Conservation (phyloP, 208 protist genomes). For the Acanthamoeba lenticulata region DNA sequence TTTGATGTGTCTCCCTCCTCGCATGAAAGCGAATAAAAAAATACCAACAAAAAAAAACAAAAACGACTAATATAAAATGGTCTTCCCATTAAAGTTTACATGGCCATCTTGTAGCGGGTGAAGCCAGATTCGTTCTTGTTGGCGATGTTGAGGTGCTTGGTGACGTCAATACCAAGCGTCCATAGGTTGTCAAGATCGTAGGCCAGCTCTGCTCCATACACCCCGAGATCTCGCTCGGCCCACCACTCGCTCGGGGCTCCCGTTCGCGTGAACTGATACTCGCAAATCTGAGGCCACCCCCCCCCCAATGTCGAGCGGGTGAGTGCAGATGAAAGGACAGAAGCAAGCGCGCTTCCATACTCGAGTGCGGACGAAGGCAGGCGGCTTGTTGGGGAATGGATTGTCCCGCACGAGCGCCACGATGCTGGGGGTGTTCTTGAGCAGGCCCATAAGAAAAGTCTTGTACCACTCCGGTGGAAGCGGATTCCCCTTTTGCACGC, state of each 20-base stretch:
- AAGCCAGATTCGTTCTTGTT: slow-evolving; percentile 7
- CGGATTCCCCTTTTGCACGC: slow-evolving; percentile 14
- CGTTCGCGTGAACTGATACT: background rate
- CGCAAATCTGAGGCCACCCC: background rate
- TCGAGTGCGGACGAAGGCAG: background rate
- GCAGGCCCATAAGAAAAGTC: background rate
- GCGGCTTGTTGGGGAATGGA: background rate
- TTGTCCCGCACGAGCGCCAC: slow-evolving; percentile 17
- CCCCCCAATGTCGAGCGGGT: background rate
- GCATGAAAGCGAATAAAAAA: too few relatives aligned
- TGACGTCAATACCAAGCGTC: slow-evolving; percentile 40
- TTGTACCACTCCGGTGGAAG: slow-evolving; percentile 57
- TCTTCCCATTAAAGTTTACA: too few relatives aligned
- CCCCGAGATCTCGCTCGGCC: slow-evolving; percentile 21
- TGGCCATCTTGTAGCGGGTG: background rate
- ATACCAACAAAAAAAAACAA: too few relatives aligned
- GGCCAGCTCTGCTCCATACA: slow-evolving; percentile 42
- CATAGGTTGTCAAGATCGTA: slow-evolving; percentile 54
- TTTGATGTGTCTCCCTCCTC: background rate
- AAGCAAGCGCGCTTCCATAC: background rate
- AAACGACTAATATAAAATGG: too few relatives aligned
- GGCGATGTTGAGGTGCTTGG: slow-evolving; percentile 50
- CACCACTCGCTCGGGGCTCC: background rate
- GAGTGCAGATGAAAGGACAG: background rate
- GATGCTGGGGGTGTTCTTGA: slow-evolving; percentile 25